Evolutionary conservation across 306 rosid species (phyloP).

Genomic region (Pyrus bretschneideri): DNA sequence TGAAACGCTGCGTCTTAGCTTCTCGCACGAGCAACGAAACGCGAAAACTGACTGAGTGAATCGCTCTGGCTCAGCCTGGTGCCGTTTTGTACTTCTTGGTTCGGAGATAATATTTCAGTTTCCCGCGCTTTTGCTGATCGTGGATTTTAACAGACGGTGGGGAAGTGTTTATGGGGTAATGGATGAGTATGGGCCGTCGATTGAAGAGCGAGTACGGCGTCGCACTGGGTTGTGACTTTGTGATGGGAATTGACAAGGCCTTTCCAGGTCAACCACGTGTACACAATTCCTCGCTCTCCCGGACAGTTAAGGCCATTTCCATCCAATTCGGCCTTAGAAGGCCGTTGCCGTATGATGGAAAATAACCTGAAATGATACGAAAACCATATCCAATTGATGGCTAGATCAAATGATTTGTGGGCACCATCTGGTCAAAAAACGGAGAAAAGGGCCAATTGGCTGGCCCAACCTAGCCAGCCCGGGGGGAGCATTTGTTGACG

Average conservation of each 20-base stretch:
- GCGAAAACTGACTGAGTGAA: not conserved
- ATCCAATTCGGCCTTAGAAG: accelerated
- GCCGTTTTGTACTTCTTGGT: not conserved
- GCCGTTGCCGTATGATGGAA: accelerated
- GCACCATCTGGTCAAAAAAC: accelerated
- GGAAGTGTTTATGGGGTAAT: not conserved
- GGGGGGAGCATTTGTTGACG: accelerated
- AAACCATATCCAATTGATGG: accelerated
- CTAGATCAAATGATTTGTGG: accelerated
- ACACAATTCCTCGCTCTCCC: not conserved
- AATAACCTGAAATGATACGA: accelerated
- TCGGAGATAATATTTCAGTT: not conserved
- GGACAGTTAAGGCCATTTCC: too few relatives aligned
- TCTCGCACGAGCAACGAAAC: not conserved
- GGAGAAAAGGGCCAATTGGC: accelerated
- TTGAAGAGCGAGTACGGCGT: not conserved
- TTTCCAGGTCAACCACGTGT: not conserved
- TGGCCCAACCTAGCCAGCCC: too few relatives aligned
- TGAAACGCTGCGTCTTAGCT: not conserved
- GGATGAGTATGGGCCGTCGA: not conserved
- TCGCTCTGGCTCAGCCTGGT: not conserved
- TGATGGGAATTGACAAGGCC: not conserved
- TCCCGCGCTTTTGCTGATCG: conserved; percentile 25
- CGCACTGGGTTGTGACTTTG: not conserved
- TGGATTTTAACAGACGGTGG: conserved; percentile 17